Evolutionary conservation across 176 grass and related monocot species (phyloP).

Genomic region (Tuctoria greenei): DNA sequence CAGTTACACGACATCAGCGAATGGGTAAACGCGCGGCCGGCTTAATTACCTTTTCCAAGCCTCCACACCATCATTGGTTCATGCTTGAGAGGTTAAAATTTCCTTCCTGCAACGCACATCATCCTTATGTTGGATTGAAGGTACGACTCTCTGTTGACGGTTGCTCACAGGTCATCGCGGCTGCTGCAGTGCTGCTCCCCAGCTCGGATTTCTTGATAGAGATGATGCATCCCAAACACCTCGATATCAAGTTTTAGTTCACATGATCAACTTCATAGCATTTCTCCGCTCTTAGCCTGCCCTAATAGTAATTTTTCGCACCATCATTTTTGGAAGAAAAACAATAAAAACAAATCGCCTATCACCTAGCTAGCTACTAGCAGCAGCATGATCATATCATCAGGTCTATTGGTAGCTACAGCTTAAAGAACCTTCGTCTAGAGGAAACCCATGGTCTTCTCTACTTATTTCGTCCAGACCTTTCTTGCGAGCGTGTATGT

Average conservation of each 20-base stretch:
- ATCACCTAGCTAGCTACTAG: neutral
- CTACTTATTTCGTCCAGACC: neutral
- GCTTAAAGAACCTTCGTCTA: neutral
- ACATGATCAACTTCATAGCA: neutral
- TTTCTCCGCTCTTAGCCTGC: neutral
- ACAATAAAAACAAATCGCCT: neutral
- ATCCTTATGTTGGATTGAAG: neutral
- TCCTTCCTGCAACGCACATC: neutral
- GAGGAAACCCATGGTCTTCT: neutral
- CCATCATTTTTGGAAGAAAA: constrained; percentile 6
- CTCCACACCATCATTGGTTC: neutral
- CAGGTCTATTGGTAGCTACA: neutral
- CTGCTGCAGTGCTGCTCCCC: neutral
- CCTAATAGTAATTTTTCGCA: too few species aligned
- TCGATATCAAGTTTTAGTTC: neutral
- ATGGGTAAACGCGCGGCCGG: neutral
- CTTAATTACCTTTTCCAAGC: neutral
- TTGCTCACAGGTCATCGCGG: neutral
- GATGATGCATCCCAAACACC: constrained; percentile 7
- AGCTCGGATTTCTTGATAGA: neutral
- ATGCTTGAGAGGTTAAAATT: neutral
- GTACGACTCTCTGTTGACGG: neutral
- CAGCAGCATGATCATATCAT: neutral
- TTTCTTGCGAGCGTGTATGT: neutral
- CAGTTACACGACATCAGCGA: neutral